Conservation (phyloP, 495 filamentous ascomycete genomes). For the Chaetomidium leptoderma region DNA sequence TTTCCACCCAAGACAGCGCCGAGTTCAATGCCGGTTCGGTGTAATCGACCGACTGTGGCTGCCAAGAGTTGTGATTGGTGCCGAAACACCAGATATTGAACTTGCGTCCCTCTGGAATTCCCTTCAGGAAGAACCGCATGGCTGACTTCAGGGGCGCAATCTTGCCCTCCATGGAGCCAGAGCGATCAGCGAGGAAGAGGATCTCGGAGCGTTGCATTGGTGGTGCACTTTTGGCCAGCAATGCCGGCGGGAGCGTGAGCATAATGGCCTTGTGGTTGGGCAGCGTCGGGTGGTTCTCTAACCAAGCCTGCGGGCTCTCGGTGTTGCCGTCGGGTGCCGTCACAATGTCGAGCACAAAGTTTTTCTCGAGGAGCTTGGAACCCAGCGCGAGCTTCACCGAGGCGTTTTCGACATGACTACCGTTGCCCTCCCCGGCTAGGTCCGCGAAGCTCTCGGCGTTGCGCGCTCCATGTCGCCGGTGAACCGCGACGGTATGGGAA, state of each 20-base stretch:
- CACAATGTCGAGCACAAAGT: slow-evolving; percentile 21
- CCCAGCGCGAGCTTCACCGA: neutral
- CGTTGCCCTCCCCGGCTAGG: slow-evolving; percentile 6
- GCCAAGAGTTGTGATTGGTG: slow-evolving; percentile 6
- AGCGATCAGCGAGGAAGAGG: slow-evolving; percentile 18
- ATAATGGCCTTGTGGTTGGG: slow-evolving; percentile 15
- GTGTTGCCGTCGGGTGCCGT: neutral
- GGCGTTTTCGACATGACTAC: slow-evolving; percentile 7
- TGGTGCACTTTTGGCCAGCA: neutral
- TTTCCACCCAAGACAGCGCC: slow-evolving; percentile 8
- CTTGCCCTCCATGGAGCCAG: slow-evolving; percentile 20
- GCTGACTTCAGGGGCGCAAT: slow-evolving; percentile 13
- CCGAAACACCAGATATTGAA: slow-evolving; percentile 25
- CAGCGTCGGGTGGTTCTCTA: slow-evolving; percentile 15
- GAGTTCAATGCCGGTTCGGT: neutral
- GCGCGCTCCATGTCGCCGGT: slow-evolving; percentile 7
- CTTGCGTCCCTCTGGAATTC: slow-evolving; percentile 13
- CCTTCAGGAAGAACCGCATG: slow-evolving; percentile 22
- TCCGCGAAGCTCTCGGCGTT: slow-evolving; percentile 14
- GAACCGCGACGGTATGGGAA: slow-evolving; percentile 6
- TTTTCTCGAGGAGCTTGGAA: slow-evolving; percentile 14
- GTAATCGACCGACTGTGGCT: slow-evolving; percentile 15
- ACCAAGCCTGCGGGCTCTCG: slow-evolving; percentile 17
- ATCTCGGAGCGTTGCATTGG: slow-evolving; percentile 9
- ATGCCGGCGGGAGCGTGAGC: slow-evolving; percentile 16